Percentiles rank a stretch among this genome's conserved stretches.
Conservation (phyloP, 768 basidiomycete genomes). For the Strobilomyces dryophilus region DNA sequence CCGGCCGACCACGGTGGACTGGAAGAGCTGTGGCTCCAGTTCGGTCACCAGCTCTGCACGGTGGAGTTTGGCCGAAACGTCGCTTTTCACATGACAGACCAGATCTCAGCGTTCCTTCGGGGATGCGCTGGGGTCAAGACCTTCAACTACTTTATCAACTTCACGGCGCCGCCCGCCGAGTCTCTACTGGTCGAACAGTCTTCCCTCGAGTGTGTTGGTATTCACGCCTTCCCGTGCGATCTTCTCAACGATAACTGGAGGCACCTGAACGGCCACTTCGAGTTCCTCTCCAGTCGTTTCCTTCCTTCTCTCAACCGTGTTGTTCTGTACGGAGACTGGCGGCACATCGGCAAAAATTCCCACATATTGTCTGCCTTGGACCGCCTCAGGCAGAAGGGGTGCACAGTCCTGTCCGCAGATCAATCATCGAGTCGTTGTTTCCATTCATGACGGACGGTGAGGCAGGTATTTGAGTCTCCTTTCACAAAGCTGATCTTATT, state of each 20-base stretch:
- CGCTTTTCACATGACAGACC: conserved; percentile 48
- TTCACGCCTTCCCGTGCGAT: conserved; percentile 47
- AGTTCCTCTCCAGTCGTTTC: conserved; percentile 34
- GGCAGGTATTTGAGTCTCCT: background rate
- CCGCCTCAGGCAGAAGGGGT: conserved; percentile 32
- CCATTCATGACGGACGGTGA: conserved; percentile 12
- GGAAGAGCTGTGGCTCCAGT: conserved; percentile 44
- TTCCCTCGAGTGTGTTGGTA: conserved; percentile 43
- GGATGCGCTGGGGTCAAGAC: conserved; percentile 43
- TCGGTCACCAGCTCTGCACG: conserved; percentile 46
- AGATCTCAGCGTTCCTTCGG: conserved; percentile 43
- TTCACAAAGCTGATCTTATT: background rate
- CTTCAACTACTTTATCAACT: conserved; percentile 55
- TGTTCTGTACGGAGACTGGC: conserved; percentile 54
- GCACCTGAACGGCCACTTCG: conserved; percentile 40
- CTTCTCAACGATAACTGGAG: conserved; percentile 35
- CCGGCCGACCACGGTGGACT: conserved; percentile 36
- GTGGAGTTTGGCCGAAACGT: conserved; percentile 58
- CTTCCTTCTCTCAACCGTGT: conserved; percentile 47
- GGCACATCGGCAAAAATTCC: conserved; percentile 33
- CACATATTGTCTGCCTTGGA: conserved; percentile 33
- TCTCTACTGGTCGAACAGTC: conserved; percentile 20
- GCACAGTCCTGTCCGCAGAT: conserved; percentile 23
- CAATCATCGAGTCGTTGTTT: conserved; percentile 9
- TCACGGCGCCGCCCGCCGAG: conserved; percentile 33